These are phyloP conservation scores for Cyclanthera cordifolia DNA, from an alignment of 306 rosid genomes.

Conservation along the genomic window DNA sequence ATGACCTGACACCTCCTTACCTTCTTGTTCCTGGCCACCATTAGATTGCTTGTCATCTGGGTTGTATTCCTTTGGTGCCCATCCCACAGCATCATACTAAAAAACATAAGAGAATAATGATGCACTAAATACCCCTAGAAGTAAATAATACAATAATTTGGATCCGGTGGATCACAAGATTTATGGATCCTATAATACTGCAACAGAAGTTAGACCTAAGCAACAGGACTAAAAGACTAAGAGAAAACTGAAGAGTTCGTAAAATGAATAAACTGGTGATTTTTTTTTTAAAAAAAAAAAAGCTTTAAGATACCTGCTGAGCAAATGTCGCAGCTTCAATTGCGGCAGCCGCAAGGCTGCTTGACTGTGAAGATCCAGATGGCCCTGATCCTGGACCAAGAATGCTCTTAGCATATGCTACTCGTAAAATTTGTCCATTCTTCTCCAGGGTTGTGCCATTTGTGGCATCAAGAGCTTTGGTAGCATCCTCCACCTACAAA, in stretches of 20 bases:
- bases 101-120: constrained; percentile 7
- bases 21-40: constrained; percentile 42
- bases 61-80: constrained; percentile 97
- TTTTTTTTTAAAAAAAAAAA: not conserved
- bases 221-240: not conserved
- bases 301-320: constrained; percentile 55
- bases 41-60: constrained; percentile 64
- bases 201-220: not conserved
- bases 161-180: not conserved
- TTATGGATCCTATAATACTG: not conserved
- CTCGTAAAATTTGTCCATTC: constrained; percentile 90
- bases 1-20: constrained; percentile 31
- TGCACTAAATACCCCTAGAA: not conserved
- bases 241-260: not conserved
- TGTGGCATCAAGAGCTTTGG: constrained; percentile 85
- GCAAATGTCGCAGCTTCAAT: constrained; percentile 96
- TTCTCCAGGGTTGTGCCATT: constrained; percentile 80
- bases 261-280: too few species aligned
- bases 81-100: constrained; percentile 91
- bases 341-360: constrained; percentile 97
- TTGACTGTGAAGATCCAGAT: constrained; percentile 76
- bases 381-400: constrained; percentile 81
- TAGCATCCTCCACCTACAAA: constrained; percentile 81
- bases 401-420: constrained; percentile 89
- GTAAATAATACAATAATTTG: not conserved